Conservation (phyloP, 192 early-diverging fungal genomes). For the Haplosporangium gracile region DNA sequence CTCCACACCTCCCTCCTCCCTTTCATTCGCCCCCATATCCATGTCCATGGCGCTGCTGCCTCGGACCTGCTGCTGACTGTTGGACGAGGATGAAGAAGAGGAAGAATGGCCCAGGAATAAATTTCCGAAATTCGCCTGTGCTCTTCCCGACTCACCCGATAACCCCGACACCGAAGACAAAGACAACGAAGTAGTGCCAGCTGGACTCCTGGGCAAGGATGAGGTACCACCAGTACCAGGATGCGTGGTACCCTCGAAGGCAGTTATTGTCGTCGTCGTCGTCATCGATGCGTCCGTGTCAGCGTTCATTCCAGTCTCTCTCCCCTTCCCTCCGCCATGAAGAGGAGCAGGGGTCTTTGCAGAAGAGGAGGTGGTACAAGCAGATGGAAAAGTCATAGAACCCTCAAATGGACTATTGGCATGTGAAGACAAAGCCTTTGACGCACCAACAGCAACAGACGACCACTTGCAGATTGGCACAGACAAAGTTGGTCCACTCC, state of each 20-base stretch:
- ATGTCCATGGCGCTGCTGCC: not conserved
- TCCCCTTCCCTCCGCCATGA: not conserved
- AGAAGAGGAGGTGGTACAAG: not conserved
- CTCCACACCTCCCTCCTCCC: not conserved
- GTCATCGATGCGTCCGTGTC: too few relatives aligned
- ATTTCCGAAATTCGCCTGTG: slow-evolving; percentile 30
- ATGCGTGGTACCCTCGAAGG: too few relatives aligned
- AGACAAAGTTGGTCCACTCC: not conserved
- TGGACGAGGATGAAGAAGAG: not conserved
- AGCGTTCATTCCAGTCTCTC: not conserved
- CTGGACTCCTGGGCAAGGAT: not conserved
- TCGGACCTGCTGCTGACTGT: too few relatives aligned
- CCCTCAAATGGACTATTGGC: not conserved
- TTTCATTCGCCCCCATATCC: not conserved
- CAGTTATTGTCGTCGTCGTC: too few relatives aligned
- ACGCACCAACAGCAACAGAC: not conserved
- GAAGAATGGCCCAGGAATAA: not conserved
- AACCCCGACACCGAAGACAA: not conserved
- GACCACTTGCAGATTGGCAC: not conserved
- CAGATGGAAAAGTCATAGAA: not conserved
- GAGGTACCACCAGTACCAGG: too few relatives aligned
- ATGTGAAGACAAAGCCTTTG: not conserved
- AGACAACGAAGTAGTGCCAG: not conserved
- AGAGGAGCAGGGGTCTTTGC: not conserved
- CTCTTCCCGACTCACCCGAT: slow-evolving; percentile 14